These are phyloP conservation scores for Lantana camara DNA, from an alignment of 257 asterid genomes.

Conservation along the genomic window DNA sequence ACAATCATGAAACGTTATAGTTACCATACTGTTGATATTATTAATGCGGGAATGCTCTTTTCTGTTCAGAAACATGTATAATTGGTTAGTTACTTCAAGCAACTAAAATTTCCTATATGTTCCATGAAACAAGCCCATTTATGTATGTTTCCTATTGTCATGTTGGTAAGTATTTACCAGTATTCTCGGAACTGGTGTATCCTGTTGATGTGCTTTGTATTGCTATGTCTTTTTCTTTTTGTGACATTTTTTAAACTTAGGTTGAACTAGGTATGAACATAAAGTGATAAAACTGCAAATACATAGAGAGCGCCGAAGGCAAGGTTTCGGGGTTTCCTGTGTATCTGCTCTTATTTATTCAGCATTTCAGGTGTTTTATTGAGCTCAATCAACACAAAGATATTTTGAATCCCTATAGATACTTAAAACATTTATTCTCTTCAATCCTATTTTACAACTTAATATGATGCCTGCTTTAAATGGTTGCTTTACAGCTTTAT, in stretches of 20 bases:
- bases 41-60: background rate
- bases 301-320: background rate
- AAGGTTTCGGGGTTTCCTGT: constrained; percentile 3
- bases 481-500: background rate
- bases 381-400: background rate
- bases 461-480: background rate
- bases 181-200: background rate
- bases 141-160: background rate
- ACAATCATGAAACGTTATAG: background rate
- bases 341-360: background rate
- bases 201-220: background rate
- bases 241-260: background rate
- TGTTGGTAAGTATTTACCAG: background rate
- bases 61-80: background rate
- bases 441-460: background rate
- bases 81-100: background rate
- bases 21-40: background rate
- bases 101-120: background rate
- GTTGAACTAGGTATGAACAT: background rate
- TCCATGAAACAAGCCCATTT: background rate
- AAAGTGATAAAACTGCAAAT: background rate
- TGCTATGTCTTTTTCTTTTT: background rate
- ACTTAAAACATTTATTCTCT: background rate
- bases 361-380: background rate
- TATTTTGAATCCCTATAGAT: background rate